A percentile compares a stretch with the other conserved stretches of the same genome.
These are phyloP conservation scores for Scutellaria minor DNA, from an alignment of 257 asterid genomes.

Conservation along the genomic window DNA sequence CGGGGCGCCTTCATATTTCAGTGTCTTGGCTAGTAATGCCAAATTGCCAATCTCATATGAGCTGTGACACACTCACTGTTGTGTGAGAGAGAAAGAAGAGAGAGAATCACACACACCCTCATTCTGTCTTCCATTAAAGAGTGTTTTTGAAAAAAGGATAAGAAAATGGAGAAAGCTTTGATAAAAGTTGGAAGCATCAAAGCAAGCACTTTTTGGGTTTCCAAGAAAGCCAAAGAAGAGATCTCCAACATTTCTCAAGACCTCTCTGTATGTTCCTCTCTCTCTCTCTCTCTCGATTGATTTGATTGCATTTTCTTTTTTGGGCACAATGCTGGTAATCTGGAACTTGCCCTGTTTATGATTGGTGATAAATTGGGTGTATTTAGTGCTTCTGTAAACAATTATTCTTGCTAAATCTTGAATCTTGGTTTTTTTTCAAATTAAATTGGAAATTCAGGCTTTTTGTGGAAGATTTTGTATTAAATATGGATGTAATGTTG, in stretches of 20 bases:
- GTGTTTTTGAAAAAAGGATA: not conserved
- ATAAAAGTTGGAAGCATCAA: constrained; percentile 83
- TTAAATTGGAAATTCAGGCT: not conserved
- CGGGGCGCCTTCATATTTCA: constrained; percentile 49
- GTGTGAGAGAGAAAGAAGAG: constrained; percentile 22
- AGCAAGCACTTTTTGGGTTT: constrained; percentile 87
- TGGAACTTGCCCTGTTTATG: constrained; percentile 22
- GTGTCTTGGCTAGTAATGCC: constrained; percentile 36
- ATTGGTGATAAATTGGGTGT: constrained; percentile 29
- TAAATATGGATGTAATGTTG: no score
- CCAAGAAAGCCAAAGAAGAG: constrained; percentile 94
- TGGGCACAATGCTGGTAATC: constrained; percentile 23
- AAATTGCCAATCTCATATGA: constrained; percentile 44
- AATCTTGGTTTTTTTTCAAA: not conserved
- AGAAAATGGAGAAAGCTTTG: constrained; percentile 85
- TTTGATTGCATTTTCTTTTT: not conserved
- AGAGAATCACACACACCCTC: constrained; percentile 17
- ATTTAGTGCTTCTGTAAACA: constrained; percentile 22
- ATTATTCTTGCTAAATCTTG: constrained; percentile 34
- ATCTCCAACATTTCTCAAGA: constrained; percentile 87
- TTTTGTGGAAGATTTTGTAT: no score
- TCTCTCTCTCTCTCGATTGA: not conserved
- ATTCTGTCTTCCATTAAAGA: constrained; percentile 21
- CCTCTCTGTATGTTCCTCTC: constrained; percentile 57
- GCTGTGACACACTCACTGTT: constrained; percentile 46